Percentiles rank a stretch among this genome's conserved stretches.
phyloP scores from a whole-genome alignment of 192 early-diverging fungal species.

The Mortierella alpina region DNA sequence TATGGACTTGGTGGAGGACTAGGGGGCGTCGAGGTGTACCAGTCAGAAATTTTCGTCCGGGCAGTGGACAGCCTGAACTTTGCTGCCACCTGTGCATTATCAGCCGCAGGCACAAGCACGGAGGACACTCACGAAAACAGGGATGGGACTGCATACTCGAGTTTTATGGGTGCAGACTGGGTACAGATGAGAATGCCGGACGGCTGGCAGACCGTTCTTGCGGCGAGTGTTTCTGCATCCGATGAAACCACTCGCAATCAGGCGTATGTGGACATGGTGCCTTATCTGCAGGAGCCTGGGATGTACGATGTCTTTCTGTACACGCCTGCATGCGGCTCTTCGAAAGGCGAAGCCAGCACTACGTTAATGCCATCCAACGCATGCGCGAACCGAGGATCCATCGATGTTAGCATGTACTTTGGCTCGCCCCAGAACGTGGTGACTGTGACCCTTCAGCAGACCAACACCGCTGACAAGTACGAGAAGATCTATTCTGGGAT shows the following conservation, averaged over 20 bases:
- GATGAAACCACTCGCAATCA: conserved; percentile 7
- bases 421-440: conserved; percentile 33
- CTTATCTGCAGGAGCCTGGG: conserved; percentile 70
- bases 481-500: conserved; percentile 62
- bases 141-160: conserved; percentile 20
- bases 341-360: background rate
- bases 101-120: background rate
- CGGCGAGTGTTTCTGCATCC: conserved; percentile 15
- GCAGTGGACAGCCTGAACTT: conserved; percentile 22
- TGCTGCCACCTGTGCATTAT: background rate
- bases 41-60: conserved; percentile 37
- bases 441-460: conserved; percentile 56
- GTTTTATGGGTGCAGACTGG: conserved; percentile 40
- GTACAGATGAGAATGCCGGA: conserved; percentile 14
- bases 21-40: conserved; percentile 50
- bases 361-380: conserved; percentile 16
- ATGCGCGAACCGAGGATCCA: conserved; percentile 19
- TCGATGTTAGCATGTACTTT: conserved; percentile 51
- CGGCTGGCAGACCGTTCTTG: conserved; percentile 45
- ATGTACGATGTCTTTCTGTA: conserved; percentile 67
- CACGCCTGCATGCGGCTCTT: conserved; percentile 63
- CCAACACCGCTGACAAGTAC: conserved; percentile 54
- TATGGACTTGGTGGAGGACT: conserved; percentile 61
- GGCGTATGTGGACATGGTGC: conserved; percentile 53
- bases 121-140: conserved; percentile 6